Evolutionary conservation across 805 yeast genomes (phyloP), one percentile per base, ranked within the genome.

Genomic region (Sugiyamaella americana): DNA sequence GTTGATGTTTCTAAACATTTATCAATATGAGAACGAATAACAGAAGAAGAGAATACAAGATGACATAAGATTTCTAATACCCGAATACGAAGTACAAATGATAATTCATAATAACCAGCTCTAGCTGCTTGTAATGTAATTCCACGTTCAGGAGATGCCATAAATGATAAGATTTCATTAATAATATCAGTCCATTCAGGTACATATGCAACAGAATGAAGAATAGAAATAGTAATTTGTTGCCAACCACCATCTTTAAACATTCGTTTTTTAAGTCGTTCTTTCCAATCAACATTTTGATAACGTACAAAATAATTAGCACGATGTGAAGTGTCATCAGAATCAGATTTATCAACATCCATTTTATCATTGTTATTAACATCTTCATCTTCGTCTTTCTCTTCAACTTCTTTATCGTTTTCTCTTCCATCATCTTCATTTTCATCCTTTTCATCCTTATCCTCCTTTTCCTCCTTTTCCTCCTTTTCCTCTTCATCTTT

Each of bases 191-290:
- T 59, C 65, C 76, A 83, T 11, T 73, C 74, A 1, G 80, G 78
- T 35, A 80, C 71, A 52, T 79, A 72, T 40, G 79, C 78, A 13
- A 79, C 78, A 41, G 72, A 69, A 18, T 79, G 77, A 37, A 89
- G 70, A 2, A 88, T 70, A 26, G 96, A 96, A 41, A 88, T 62
- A 37, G 89, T 63, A 37, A 84, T 75, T 36, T 83, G 73, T 56
- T 87, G 82, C 96, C 97, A 91, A 46, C 79, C 79, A 3, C 96
- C 95, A 57, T 87, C 88, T 56, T 74, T 79, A 62, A 85, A 93
- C 52, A 76, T 76, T 46, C 96, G 77, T 46, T 77, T 80, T 11
- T 80, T 74, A 17, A 91, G 70, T 36, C 94, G 70, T 24, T 84
- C 94, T 49, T 80, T 77, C 96, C 98, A 93, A 11, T 49, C 59